These are phyloP conservation scores for Leccinum incarnatum DNA, from an alignment of 768 basidiomycete genomes.

Conservation along the genomic window DNA sequence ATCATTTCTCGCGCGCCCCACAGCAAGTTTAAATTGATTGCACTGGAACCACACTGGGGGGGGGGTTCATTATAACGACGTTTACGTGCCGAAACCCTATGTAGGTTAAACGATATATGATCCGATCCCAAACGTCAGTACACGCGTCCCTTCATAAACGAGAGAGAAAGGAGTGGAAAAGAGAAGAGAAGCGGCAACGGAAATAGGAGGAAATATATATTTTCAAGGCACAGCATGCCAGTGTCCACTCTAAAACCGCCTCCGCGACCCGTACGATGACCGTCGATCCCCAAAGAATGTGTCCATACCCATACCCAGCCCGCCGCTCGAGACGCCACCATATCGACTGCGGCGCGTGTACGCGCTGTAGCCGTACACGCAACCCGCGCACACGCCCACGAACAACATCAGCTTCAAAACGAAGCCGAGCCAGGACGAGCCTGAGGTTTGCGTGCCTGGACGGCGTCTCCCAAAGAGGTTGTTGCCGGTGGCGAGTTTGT, in stretches of 20 bases:
- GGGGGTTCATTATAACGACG: not conserved
- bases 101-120: not conserved
- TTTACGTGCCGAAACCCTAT: not conserved
- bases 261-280: slow-evolving; percentile 24
- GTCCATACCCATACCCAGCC: slow-evolving; percentile 15
- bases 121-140: not conserved
- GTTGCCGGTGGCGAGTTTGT: slow-evolving; percentile 38
- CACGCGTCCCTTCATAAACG: not conserved
- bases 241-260: slow-evolving; percentile 21
- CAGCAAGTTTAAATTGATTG: too few relatives aligned
- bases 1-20: not conserved
- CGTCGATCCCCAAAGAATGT: slow-evolving; percentile 15
- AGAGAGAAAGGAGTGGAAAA: not conserved
- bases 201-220: not conserved
- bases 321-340: slow-evolving; percentile 19
- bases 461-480: slow-evolving; percentile 13
- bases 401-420: slow-evolving; percentile 61
- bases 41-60: too few relatives aligned
- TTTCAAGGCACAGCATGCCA: not conserved
- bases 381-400: slow-evolving; percentile 52
- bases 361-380: slow-evolving; percentile 58
- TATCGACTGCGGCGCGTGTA: slow-evolving; percentile 47
- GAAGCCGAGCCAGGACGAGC: slow-evolving; percentile 40
- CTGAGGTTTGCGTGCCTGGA: slow-evolving; percentile 15
- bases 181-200: not conserved